These are phyloP conservation scores for Austroboletus niveus DNA, from an alignment of 1,284 basidiomycete species.

Conservation along the genomic window DNA sequence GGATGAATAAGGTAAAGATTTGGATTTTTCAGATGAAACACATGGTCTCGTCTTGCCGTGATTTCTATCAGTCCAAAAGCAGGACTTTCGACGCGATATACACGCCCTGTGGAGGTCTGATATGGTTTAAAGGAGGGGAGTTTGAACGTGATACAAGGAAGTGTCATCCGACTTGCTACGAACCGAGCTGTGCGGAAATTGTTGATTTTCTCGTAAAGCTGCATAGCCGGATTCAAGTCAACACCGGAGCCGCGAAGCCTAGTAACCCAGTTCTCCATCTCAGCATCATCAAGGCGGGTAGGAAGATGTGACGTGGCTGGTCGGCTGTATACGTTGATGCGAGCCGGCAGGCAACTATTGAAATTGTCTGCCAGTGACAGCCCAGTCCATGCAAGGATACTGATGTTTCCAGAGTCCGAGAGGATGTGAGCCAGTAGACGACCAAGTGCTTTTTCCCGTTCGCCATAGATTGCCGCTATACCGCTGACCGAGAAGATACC, in stretches of 20 bases:
- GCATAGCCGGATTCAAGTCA: neutral
- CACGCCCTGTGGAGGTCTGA: neutral
- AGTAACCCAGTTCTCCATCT: neutral
- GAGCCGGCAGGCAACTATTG: neutral
- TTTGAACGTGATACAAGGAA: neutral
- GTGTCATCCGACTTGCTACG: neutral
- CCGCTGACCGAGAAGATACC: neutral
- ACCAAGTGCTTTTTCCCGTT: neutral
- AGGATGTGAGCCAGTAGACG: neutral
- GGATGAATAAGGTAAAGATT: neutral
- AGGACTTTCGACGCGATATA: neutral
- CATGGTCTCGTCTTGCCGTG: neutral
- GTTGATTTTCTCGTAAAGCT: neutral
- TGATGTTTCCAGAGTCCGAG: neutral
- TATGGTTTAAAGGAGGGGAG: neutral
- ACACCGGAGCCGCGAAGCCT: neutral
- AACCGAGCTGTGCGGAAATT: neutral
- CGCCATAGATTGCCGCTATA: neutral
- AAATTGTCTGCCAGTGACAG: neutral
- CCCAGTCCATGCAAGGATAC: neutral
- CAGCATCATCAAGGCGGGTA: neutral
- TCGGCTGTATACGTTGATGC: neutral
- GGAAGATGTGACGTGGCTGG: neutral
- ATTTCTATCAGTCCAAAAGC: neutral
- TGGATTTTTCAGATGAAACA: neutral